These are phyloP conservation scores for Lactarius evosmus DNA, from an alignment of 768 basidiomycete species.

Conservation along the genomic window DNA sequence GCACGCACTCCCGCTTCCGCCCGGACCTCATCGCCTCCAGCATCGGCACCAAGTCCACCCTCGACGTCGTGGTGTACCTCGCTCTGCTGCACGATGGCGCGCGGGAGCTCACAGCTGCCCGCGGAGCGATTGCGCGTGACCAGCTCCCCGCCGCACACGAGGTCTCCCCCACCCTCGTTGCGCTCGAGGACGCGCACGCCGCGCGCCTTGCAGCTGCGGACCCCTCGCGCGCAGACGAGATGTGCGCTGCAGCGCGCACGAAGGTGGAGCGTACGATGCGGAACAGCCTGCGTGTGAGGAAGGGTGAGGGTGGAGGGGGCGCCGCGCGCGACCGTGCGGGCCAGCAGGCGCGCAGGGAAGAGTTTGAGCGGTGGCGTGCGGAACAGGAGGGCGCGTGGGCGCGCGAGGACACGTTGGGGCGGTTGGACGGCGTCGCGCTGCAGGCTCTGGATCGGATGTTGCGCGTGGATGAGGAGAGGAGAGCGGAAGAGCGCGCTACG, in stretches of 20 bases:
- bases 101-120: not conserved
- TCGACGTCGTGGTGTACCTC: conserved; percentile 70
- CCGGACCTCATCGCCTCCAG: conserved; percentile 73
- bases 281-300: conserved; percentile 5
- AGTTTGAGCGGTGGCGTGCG: conserved; percentile 3
- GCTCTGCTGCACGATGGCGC: conserved; percentile 39
- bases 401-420: conserved; percentile 38
- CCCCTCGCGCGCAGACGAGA: not conserved
- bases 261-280: not conserved
- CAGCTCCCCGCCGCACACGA: conserved; percentile 21
- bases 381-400: conserved; percentile 3
- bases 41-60: conserved; percentile 60
- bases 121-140: conserved; percentile 11
- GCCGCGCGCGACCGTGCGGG: conserved; percentile 32
- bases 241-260: not conserved
- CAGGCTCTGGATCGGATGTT: conserved; percentile 28
- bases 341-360: conserved; percentile 12
- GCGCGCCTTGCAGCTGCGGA: conserved; percentile 3
- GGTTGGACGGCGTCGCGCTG: conserved; percentile 37
- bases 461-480: conserved; percentile 32
- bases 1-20: conserved; percentile 62
- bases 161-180: conserved; percentile 15
- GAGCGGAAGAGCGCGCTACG: conserved; percentile 4
- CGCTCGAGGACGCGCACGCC: conserved; percentile 16
- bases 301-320: not conserved